These are phyloP conservation scores for Nothophytophthora sp. DNA, from an alignment of 352 stramenopile genomes.

Conservation along the genomic window DNA sequence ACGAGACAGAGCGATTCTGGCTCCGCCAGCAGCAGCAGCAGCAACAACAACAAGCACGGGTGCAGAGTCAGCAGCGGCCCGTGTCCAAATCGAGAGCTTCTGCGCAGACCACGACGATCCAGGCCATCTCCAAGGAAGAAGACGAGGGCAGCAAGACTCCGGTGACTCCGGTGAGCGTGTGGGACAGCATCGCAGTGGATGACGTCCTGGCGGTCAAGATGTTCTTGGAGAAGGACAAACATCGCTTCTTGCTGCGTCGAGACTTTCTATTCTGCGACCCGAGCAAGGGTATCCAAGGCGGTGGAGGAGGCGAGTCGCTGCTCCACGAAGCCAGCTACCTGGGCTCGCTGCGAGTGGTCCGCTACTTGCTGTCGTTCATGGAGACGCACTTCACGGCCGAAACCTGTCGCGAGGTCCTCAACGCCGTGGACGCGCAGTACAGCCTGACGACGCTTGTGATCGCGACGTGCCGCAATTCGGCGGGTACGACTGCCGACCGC, in stretches of 20 bases:
- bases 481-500: slow-evolving; percentile 39
- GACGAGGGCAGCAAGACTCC: background rate
- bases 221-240: slow-evolving; percentile 30
- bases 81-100: slow-evolving; percentile 6
- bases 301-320: slow-evolving; percentile 37
- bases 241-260: slow-evolving; percentile 35
- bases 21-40: no score
- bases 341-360: slow-evolving; percentile 34
- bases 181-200: slow-evolving; percentile 44
- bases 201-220: slow-evolving; percentile 27
- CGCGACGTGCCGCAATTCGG: slow-evolving; percentile 47
- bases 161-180: slow-evolving; percentile 27
- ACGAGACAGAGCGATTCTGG: slow-evolving; percentile 42
- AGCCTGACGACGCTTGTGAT: slow-evolving; percentile 58
- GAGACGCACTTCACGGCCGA: slow-evolving; percentile 33
- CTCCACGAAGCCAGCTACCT: slow-evolving; percentile 56
- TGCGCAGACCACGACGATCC: slow-evolving; percentile 3
- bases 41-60: slow-evolving; percentile 10
- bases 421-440: slow-evolving; percentile 50
- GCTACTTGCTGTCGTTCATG: slow-evolving; percentile 38
- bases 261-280: slow-evolving; percentile 13
- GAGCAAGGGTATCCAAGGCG: background rate
- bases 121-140: slow-evolving; percentile 4
- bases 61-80: slow-evolving; percentile 16
- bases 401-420: slow-evolving; percentile 27